Evolutionary conservation across 2,329 filamentous ascomycete species (phyloP).

Genomic region (Lomentospora prolificans): DNA sequence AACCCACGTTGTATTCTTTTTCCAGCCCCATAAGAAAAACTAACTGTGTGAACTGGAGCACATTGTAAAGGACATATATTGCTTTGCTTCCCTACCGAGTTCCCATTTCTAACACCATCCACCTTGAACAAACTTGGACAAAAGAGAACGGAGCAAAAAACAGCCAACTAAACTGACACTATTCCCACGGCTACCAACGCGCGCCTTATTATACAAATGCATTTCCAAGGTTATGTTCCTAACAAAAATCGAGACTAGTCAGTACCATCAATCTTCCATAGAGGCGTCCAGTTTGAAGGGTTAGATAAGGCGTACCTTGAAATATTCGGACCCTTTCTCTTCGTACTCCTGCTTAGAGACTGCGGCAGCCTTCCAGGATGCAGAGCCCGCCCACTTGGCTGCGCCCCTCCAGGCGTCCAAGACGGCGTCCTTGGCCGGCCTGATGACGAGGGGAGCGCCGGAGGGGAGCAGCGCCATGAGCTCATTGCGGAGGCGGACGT

Average conservation of each 20-base stretch:
- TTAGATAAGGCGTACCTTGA: conserved; percentile 53
- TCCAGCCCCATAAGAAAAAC: too few relatives aligned
- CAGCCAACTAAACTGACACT: too few relatives aligned
- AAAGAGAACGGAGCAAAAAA: background rate
- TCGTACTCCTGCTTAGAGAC: conserved; percentile 74
- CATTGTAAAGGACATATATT: too few relatives aligned
- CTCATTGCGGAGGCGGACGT: conserved; percentile 67
- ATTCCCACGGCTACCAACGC: too few relatives aligned
- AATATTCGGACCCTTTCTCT: conserved; percentile 89
- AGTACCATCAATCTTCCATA: too few relatives aligned
- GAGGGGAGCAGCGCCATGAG: conserved; percentile 63
- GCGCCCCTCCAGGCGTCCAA: conserved; percentile 92
- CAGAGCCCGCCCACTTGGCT: conserved; percentile 65
- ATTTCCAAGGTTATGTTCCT: conserved; percentile 61
- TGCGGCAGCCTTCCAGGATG: conserved; percentile 51
- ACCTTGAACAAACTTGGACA: background rate
- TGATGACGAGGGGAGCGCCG: conserved; percentile 55
- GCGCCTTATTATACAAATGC: conserved; percentile 38
- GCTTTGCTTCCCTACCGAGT: background rate
- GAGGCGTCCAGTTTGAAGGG: conserved; percentile 2
- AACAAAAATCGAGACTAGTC: too few relatives aligned
- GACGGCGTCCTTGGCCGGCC: conserved; percentile 65
- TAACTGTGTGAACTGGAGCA: too few relatives aligned
- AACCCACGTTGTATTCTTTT: too few relatives aligned
- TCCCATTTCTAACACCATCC: background rate